Evolutionary conservation across 2,329 filamentous ascomycete species (phyloP), one percentile per base, ranked within the genome.

Genomic region (Cladorrhinum sp.): DNA sequence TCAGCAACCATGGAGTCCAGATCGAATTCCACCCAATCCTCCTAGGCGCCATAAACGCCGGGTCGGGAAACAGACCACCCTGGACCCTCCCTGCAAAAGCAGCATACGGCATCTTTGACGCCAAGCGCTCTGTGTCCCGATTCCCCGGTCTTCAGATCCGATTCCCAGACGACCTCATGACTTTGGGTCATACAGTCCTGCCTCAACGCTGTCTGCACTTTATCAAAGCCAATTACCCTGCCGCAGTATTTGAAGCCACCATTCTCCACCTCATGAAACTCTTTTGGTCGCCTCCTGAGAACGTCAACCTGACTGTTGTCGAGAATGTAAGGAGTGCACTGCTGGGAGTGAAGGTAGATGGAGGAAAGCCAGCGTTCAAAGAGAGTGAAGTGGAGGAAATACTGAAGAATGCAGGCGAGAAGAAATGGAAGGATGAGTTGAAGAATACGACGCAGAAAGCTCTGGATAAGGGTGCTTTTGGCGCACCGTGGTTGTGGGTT

Each of bases 401-500:
- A 56, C 65, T 91, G 59, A 70, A 74, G 2, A 84, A 80, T 0
- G 78, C 81, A 0, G 74, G 70, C 6, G 78, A 78, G 22, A 77
- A 79, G 3, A 75, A 82, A 55, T 66, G 70, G 59, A 79, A 78
- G 67, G 67, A 70, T 23, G 58, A 60, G 56, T 72, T 89, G 55
- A 79, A 79, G 49, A 76, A 72, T 2, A 80, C 80, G 49, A 92
- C 89, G 18, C 78, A 84, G 61, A 79, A 80, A 64, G 88, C 84
- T 0, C 72, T 91, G 16, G 81, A 84, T 38, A 77, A 76, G 54
- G 90, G 90, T 0, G 90, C 90, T 0, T 93, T 90, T 73, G 91
- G 91, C 0, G 85, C 85, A 54, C 91, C 91, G 1, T 93, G 90
- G 90, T 78, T 90, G 62, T 87, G 85, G 81, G 89, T 86, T 2